Evolutionary conservation across 768 basidiomycete species (phyloP).

Genomic region (Rhizopogon vulgaris): DNA sequence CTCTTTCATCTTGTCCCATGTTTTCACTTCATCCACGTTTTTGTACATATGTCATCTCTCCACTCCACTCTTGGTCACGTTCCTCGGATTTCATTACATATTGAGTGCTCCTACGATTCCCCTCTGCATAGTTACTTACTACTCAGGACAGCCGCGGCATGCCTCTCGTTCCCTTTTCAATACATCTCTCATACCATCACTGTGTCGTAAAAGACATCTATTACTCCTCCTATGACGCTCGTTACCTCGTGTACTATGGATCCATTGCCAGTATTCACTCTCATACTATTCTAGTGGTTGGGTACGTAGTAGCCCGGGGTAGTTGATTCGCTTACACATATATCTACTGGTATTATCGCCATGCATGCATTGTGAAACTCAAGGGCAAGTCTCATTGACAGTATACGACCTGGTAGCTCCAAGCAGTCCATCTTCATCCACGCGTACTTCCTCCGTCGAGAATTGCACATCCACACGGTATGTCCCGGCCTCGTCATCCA

Average conservation of each 20-base stretch:
- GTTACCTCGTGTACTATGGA: slow-evolving; percentile 4
- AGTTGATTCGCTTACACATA: slow-evolving; percentile 1
- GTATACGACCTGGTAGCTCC: slow-evolving; percentile 14
- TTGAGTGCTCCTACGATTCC: not conserved
- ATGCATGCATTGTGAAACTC: not conserved
- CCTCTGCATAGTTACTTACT: not conserved
- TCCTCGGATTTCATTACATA: slow-evolving; percentile 1
- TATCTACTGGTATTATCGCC: slow-evolving; percentile 6
- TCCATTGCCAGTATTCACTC: slow-evolving; percentile 2
- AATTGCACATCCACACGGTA: slow-evolving; percentile 47
- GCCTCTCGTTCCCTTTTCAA: not conserved
- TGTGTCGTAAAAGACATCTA: not conserved
- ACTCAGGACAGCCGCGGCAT: not conserved
- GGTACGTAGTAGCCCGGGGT: not conserved
- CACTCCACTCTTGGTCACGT: slow-evolving; percentile 1
- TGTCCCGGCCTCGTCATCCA: slow-evolving; percentile 32
- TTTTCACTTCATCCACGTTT: slow-evolving; percentile 20
- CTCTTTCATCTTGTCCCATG: slow-evolving; percentile 12
- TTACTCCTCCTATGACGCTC: slow-evolving; percentile 5
- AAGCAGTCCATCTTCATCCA: slow-evolving; percentile 35
- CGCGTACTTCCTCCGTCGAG: slow-evolving; percentile 50
- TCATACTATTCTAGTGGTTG: slow-evolving; percentile 4
- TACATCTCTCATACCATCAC: not conserved
- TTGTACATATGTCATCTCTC: slow-evolving; percentile 10
- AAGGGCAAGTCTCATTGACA: not conserved